Percentiles rank a stretch among this genome's conserved stretches.
These are phyloP conservation scores for Eucalyptus paniculata DNA, from an alignment of 345 rosid species.

Conservation along the genomic window DNA sequence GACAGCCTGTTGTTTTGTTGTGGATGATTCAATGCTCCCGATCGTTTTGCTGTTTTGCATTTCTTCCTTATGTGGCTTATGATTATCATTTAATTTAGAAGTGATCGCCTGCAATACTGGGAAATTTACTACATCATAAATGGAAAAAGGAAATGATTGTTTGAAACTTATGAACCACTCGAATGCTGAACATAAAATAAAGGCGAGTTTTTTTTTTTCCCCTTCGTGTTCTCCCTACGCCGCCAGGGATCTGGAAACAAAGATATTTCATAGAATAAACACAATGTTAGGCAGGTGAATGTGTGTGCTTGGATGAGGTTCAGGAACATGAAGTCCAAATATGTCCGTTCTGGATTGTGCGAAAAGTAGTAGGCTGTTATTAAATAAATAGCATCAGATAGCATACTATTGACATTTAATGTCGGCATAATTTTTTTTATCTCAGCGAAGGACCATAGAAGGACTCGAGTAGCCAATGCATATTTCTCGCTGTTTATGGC, in stretches of 20 bases:
- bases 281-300: neutral
- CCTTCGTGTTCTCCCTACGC: neutral
- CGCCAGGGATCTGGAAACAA: neutral
- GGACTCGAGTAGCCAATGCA: conserved; percentile 89
- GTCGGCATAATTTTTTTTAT: conserved; percentile 10
- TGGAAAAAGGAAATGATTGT: neutral
- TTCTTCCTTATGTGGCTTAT: neutral
- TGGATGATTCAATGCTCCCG: neutral
- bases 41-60: neutral
- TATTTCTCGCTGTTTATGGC: conserved; percentile 95
- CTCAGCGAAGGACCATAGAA: conserved; percentile 78
- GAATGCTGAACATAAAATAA: neutral
- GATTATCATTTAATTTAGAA: neutral
- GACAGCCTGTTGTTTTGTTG: neutral
- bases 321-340: neutral
- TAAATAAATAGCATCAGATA: neutral
- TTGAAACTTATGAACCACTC: neutral
- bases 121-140: neutral
- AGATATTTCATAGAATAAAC: neutral
- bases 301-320: neutral
- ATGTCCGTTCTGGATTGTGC: neutral
- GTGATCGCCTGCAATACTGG: neutral
- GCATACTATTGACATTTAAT: neutral
- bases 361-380: neutral
- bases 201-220: neutral